Evolutionary conservation across 108 stramenopile species (phyloP), one percentile per base, ranked within the genome.

Genomic region (Nitzschia putrida): DNA sequence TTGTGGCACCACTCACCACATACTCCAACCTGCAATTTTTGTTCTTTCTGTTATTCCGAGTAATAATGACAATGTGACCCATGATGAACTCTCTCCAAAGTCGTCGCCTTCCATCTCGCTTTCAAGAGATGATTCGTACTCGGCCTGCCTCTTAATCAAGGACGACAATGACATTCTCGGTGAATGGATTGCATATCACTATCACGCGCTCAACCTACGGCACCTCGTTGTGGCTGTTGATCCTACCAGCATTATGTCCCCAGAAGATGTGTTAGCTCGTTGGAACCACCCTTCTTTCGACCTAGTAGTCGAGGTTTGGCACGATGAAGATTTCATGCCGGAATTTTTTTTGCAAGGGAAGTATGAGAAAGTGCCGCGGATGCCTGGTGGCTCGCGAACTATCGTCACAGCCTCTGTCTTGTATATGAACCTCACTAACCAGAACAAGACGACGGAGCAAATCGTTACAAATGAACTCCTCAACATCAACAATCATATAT

Each of bases 131-230:
- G n/a, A n/a, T n/a, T n/a, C n/a, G n/a, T n/a, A n/a, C n/a, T 51
- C 82, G 0, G 87, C 81, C 16, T 88, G 87, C 66, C 53, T 88
- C 13, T 52, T 88, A 7, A 79, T 84, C 0, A 88, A 82, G 59
- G 87, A 88, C 29, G 64, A 65, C 47, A 65, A 65, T 51, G 43
- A 16, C 10, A 51, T 51, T 14, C 29, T 65, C 7, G 23, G 54
- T 14, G 78, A 79, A 51, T 88, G 89, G 86, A 49, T 90, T 16
- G 88, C 88, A 43, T 89, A 89, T 81, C 88, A 89, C 45, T 85
- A 86, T 64, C 83, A 80, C 41, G 73, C 83, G 7, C 44, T 86
- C 41, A 85, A 85, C 8, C 66, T 89, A 13, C 73, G 84, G 1
- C 66, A 82, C 34, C 21, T 89, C 7, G 71, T 83, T 53, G 84